Evolutionary conservation across 2,329 filamentous ascomycete species (phyloP), one percentile per base, ranked within the genome.

Genomic region (Cladorrhinum sp.): DNA sequence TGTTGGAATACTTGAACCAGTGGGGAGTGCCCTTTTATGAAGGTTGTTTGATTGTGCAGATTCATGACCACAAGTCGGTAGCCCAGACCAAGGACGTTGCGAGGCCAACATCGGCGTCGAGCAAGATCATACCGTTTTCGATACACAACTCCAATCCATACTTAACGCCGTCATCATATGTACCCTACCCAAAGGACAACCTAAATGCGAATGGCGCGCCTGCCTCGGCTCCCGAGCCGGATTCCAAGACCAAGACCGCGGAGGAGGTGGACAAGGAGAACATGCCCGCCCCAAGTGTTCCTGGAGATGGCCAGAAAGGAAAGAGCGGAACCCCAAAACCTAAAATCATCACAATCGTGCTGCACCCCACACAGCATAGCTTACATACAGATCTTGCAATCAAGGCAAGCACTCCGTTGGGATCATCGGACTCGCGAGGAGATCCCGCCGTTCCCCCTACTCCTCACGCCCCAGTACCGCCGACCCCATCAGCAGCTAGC

Each of bases 91-190:
- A 91, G 70, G 85, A 84, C 66, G 80, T 79, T 67, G 77, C 78
- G 59, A 82, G 78, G 54, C 79, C 77, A 55, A 78, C 78, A 24
- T 79, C 85, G 1, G 78, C 82, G 20, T 83, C 84, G 36, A 86
- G 81, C 65, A 88, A 87, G 57, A 83, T 83, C 41, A 77, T 82
- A 2, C 86, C 88, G 10, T 93, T 91, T 64, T 97, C 93, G 0
- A 88, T 99, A 50, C 93, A 99, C 74, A 96, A 96, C 73, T 91
- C 93, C 73, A 96, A 92, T 70, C 87, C 87, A 62, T 95, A 92
- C 69, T 82, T 98, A 52, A 97, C 93, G 0, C 95, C 93, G 0
- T 98, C 95, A 0, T 86, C 93, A 0, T 92, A 89, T 71, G 90
- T 85, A 0, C 87, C 91, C 0, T 96, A 88, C 71, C 91, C 88